These are phyloP conservation scores for Carex arenaria DNA, from an alignment of 202 grass and related monocot genomes.

Conservation along the genomic window DNA sequence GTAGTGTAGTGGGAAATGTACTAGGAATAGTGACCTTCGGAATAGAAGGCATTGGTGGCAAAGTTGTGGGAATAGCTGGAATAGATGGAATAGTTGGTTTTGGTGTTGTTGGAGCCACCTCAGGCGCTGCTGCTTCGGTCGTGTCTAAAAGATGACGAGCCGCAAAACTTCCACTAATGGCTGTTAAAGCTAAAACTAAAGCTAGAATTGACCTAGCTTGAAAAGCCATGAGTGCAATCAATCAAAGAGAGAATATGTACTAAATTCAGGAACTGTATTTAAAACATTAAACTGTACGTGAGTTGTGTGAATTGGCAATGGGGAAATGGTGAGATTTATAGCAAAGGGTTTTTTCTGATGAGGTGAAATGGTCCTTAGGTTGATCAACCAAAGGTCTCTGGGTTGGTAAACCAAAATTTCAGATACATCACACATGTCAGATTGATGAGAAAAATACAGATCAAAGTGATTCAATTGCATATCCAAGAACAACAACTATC, in stretches of 20 bases:
- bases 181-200: slow-evolving; percentile 36
- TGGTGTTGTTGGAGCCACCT: slow-evolving; percentile 23
- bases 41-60: slow-evolving; percentile 46
- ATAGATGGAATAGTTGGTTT: slow-evolving; percentile 18
- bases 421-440: not conserved
- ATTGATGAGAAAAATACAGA: not conserved
- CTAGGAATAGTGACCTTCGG: slow-evolving; percentile 30
- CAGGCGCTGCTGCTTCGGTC: slow-evolving; percentile 20
- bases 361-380: not conserved
- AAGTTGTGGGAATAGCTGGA: slow-evolving; percentile 39
- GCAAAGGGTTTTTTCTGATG: not conserved
- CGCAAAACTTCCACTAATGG: slow-evolving; percentile 40
- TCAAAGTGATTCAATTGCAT: not conserved
- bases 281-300: not conserved
- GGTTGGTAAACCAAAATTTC: not conserved
- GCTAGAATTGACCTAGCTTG: slow-evolving; percentile 23
- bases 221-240: slow-evolving; percentile 36
- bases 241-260: not conserved
- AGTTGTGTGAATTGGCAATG: not conserved
- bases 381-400: not conserved
- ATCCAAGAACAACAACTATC: not conserved
- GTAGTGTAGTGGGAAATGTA: slow-evolving; percentile 17
- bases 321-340: not conserved
- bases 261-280: not conserved
- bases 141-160: slow-evolving; percentile 54